Evolutionary conservation across 2,329 filamentous ascomycete species (phyloP).

Genomic region (Arthroderma uncinatum): DNA sequence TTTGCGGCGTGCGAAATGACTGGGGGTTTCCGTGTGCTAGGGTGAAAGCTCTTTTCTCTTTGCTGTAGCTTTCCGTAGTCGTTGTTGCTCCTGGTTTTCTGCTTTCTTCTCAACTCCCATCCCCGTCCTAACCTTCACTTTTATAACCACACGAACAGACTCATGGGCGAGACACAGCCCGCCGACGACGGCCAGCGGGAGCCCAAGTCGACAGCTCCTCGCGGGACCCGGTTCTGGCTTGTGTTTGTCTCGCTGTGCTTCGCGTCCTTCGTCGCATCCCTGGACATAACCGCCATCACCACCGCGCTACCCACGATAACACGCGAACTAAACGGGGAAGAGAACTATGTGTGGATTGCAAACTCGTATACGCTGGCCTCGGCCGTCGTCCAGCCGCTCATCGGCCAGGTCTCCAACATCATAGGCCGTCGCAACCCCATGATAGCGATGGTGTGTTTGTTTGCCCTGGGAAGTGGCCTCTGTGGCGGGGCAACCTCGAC

Average conservation of each 20-base stretch:
- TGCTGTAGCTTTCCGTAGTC: neutral
- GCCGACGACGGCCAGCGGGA: neutral
- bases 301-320: conserved; percentile 8
- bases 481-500: conserved; percentile 32
- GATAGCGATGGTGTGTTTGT: conserved; percentile 29
- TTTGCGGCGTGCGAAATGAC: neutral
- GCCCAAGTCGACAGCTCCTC: neutral
- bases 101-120: neutral
- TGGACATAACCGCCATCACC: conserved; percentile 6
- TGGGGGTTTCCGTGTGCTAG: too few species aligned
- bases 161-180: neutral
- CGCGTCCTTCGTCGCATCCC: neutral
- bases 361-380: conserved; percentile 1
- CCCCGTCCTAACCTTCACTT: neutral
- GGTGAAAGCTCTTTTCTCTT: too few species aligned
- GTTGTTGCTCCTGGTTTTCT: neutral
- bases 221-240: neutral
- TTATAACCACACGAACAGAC: neutral
- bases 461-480: conserved; percentile 34
- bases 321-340: neutral
- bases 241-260: neutral
- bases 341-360: conserved; percentile 7
- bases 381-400: conserved; percentile 5
- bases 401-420: conserved; percentile 11
- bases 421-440: conserved; percentile 10